A percentile compares a stretch with the other conserved stretches of the same genome.
Evolutionary conservation across 306 rosid species (phyloP).

Genomic region (Malus domestica): ASM211411v1 NC_041793.1:44602501-44603000

Average conservation of each 20-base stretch:
- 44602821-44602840: not conserved
- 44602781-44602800: slow-evolving; percentile 10
- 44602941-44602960: not conserved
- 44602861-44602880: not conserved
- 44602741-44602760: slow-evolving; percentile 90
- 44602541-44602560: too few relatives aligned
- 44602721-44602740: slow-evolving; percentile 95
- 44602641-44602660: too few relatives aligned
- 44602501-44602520: too few relatives aligned
- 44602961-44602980: not conserved
- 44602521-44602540: too few relatives aligned
- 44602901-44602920: not conserved
- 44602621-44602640: too few relatives aligned
- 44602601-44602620: too few relatives aligned
- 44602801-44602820: not conserved
- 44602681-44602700: slow-evolving; percentile 66
- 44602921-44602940: too few relatives aligned
- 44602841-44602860: not conserved
- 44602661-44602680: too few relatives aligned
- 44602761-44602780: slow-evolving; percentile 96
- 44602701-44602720: slow-evolving; percentile 98
- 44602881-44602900: not conserved
- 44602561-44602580: too few relatives aligned
- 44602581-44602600: too few relatives aligned
- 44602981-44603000: not conserved